Base-by-base conservation (phyloP, 768 basidiomycete species). In the Serendipita sp. region DNA sequence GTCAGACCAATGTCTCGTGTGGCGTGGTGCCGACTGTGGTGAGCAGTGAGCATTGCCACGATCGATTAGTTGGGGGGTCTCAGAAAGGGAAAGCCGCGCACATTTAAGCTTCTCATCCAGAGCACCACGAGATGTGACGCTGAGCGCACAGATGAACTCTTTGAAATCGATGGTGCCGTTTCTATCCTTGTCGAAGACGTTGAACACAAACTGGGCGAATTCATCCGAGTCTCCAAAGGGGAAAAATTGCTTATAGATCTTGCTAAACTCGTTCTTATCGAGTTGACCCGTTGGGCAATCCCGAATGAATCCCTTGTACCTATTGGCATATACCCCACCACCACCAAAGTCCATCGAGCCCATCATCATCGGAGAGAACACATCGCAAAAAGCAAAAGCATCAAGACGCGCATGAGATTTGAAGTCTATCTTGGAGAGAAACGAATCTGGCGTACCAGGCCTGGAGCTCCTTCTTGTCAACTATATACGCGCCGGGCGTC, bases 191-290 rank as follows among this genome's bases (percentile, higher is more conserved):
- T 95, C 92, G 73, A 93, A 94, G 66, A 97, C 94, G 71, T 96
- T 93, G 81, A 99, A 99, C 71, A 99, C 95, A 70, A 95, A 94
- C 75, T 97, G 90, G 45, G 96, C 93, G 72, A 99, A 99, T 73
- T 95, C 89, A 66, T 79, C 84, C 5, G 96, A 95, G 75, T 99
- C 95, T 67, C 96, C 96, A 71, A 99, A 99, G 30, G 96, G 96
- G 80, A 99, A 99, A 87, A 99, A 99, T 75, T 98, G 96, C 73
- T 93, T 92, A 82, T 98, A 99, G 80, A 99, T 99, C 75, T 88
- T 86, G 71, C 88, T 82, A 77, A 99, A 99, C 74, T 94, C 94
- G 65, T 83, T 79, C 80, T 92, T 96, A 82, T 97, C 89, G 71
- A 99, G 84, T 69, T 93, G 89, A 46, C 96, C 96, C 3, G 92